Evolutionary conservation across 495 filamentous ascomycete genomes (phyloP), one percentile per base, ranked within the genome.

Genomic region (Penicillium crystallinum): DNA sequence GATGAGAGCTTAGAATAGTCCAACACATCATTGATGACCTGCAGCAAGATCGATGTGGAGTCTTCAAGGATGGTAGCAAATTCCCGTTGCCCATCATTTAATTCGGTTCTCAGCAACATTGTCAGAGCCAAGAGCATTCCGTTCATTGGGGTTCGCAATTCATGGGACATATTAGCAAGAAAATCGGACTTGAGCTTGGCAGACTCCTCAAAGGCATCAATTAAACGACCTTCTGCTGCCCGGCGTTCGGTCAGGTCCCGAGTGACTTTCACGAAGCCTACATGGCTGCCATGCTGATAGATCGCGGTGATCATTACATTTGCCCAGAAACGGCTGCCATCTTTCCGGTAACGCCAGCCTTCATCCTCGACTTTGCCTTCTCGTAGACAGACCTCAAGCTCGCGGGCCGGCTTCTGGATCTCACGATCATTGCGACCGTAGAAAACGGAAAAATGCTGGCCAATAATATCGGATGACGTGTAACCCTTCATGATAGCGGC

Each of bases 1-100:
- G 85, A 88, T 53, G 92, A 91, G 15, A 95, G 80, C 60, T 95
- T 95, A 2, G 88, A 91, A 56, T 92, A 86, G 62, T 95, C 90
- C 3, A 95, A 73, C 33, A 93, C 91, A 56, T 95, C 89, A 52
- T 95, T 95, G 66, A 95, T 93, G 19, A 95, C 85, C 3, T 87
- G 88, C 17, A 96, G 69, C n/a, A 96, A 70, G 2, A 85, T 80
- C 46, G 90, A 90, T 0, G 84, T 89, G 0, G 89, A 93, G 17
- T 88, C 79, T 56, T 90, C 82, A 25, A 96, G 85, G 53, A 89
- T 90, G 36, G 87, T 83, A 0, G 86, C 81, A 47, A 81, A 89
- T 34, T 93, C 88, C 19, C 75, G 73, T 59, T 92, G 88, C 41
- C 91, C 85, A 2, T 77, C 69, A 34, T 77, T 73, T 22, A 95